Evolutionary conservation across 306 rosid species (phyloP).

Genomic region (Glycine latifolia): DNA sequence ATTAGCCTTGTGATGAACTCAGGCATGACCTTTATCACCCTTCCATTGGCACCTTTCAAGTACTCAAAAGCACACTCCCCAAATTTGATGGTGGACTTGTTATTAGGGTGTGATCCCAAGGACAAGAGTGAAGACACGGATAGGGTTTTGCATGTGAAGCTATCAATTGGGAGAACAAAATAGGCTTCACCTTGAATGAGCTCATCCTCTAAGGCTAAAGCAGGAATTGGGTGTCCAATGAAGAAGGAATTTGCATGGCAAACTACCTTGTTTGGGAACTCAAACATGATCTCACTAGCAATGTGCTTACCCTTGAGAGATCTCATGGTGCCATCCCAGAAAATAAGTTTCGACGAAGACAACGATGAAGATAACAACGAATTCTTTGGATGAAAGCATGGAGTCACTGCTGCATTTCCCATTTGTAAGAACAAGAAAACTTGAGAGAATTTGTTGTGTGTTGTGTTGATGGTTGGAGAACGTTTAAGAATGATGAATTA

Average conservation of each 20-base stretch:
- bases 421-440: conserved; percentile 9
- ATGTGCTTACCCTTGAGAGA: conserved; percentile 49
- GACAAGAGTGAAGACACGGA: conserved; percentile 62
- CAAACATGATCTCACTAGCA: conserved; percentile 81
- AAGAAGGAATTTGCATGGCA: conserved; percentile 82
- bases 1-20: conserved; percentile 70
- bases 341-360: conserved; percentile 53
- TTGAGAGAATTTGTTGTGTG: conserved; percentile 6
- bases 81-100: conserved; percentile 44
- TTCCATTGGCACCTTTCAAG: conserved; percentile 63
- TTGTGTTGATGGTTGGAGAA: background rate
- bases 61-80: conserved; percentile 74
- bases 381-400: conserved; percentile 52
- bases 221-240: conserved; percentile 73
- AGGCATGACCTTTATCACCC: conserved; percentile 70
- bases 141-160: conserved; percentile 50
- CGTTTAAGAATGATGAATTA: conserved; percentile 4
- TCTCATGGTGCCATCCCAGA: conserved; percentile 62
- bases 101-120: conserved; percentile 40
- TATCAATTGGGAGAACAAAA: conserved; percentile 72
- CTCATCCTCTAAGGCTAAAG: conserved; percentile 60
- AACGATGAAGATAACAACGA: background rate
- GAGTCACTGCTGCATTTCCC: conserved; percentile 64
- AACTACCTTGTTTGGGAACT: conserved; percentile 73
- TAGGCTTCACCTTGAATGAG: conserved; percentile 69